phyloP scores from a whole-genome alignment of 2,329 filamentous ascomycete genomes.

The Ampelomyces quisqualis region DNA sequence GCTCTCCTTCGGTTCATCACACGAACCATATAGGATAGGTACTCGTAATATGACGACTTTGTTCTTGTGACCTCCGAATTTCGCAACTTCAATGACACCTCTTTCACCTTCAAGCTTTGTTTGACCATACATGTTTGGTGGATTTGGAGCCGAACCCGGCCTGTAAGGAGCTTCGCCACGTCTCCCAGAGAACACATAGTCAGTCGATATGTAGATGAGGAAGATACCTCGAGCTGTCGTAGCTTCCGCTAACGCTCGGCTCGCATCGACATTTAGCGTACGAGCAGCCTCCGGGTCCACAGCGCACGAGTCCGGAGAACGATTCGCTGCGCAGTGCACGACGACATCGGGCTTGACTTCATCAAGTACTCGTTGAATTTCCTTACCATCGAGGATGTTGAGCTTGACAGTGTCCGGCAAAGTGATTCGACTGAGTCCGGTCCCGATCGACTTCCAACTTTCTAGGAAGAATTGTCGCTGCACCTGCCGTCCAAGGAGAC shows the following conservation, averaged over 20 bases:
- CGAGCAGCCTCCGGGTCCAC: conserved; percentile 73
- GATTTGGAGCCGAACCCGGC: conserved; percentile 60
- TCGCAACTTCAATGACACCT: conserved; percentile 65
- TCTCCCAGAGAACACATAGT: conserved; percentile 74
- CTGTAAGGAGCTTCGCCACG: conserved; percentile 84
- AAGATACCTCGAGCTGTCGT: conserved; percentile 63
- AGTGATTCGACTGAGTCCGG: conserved; percentile 68
- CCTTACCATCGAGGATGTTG: conserved; percentile 50
- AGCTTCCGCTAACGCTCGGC: conserved; percentile 64
- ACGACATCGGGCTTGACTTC: conserved; percentile 69
- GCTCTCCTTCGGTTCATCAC: conserved; percentile 68
- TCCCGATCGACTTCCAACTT: conserved; percentile 56
- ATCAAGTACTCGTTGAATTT: conserved; percentile 52
- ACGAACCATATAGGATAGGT: conserved; percentile 79
- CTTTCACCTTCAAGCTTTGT: conserved; percentile 71
- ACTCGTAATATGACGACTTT: conserved; percentile 68
- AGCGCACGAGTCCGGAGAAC: conserved; percentile 83
- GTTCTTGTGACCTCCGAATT: conserved; percentile 15
- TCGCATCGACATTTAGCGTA: conserved; percentile 72
- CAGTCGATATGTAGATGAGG: conserved; percentile 77
- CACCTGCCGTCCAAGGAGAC: conserved; percentile 79
- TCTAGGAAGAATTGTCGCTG: conserved; percentile 66
- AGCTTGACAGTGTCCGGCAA: conserved; percentile 63
- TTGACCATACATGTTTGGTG: conserved; percentile 70
- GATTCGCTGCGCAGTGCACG: conserved; percentile 87